Evolutionary conservation across 805 yeast genomes (phyloP), one percentile per base, ranked within the genome.

Genomic region (Blastobotrys chiropterorum): DNA sequence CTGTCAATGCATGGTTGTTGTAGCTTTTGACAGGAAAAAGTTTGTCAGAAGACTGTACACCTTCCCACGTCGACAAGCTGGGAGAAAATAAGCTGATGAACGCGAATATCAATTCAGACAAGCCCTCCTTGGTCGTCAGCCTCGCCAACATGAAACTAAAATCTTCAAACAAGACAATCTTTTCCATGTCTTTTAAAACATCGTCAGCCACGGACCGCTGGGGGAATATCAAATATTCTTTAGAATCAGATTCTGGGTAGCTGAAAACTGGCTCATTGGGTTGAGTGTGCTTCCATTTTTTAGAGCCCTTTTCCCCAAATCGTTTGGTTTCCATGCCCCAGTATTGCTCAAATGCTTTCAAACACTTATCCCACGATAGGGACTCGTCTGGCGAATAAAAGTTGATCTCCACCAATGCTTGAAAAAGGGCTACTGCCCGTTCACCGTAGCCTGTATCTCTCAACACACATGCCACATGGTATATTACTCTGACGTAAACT

Each of bases 291-390:
- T 52, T 41, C 56, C 59, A 53, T 11, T 53, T 56, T 19, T 16
- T 17, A 14, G 57, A 54, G 4, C 47, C 55, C 3, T 44, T 26
- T 2, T 62, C 66, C 17, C 64, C 63, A 15, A 61, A 44, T 16
- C 64, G 53, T 8, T 58, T 52, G 1, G 42, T 38, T 38, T 60
- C 66, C 17, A 34, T 19, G 4, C 47, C 46, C 66, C 65, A 62
- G 48, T 52, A 60, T 19, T 20, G 13, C 8, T 43, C 17, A 14
- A 62, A 48, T 38, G 57, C 42, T 7, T 20, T 39, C 16, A 53
- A 20, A 2, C 16, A 13, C 4, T 19, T 38, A 22, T 47, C 48
- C 30, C 38, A 22, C 4, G 16, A 38, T 3, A 59, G 56, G 3
- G 41, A 11, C 19, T 38, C 34, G 4, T n/a, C 44, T 3, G 62